Evolutionary conservation across 257 asterid genomes (phyloP).

Genomic region (Buddleja alternifolia): DNA sequence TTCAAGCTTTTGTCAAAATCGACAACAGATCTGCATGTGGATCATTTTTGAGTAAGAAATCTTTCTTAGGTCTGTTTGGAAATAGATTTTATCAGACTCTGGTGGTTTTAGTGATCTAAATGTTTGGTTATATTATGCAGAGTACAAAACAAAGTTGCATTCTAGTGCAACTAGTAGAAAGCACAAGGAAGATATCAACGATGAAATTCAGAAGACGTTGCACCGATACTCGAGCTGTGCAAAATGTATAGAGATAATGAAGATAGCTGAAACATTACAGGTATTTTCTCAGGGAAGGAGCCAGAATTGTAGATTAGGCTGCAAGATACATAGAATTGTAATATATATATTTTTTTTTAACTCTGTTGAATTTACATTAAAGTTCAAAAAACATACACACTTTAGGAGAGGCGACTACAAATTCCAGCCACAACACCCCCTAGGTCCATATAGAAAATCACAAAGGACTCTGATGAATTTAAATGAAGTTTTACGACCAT

Average conservation of each 20-base stretch:
- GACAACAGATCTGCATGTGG: slow-evolving; percentile 14
- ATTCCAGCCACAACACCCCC: too few species aligned
- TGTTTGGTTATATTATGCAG: slow-evolving; percentile 24
- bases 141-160: slow-evolving; percentile 34
- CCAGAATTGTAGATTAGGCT: too few species aligned
- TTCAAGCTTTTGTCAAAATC: slow-evolving; percentile 36
- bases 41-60: slow-evolving; percentile 24
- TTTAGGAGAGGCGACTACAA: too few species aligned
- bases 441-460: too few species aligned
- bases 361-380: too few species aligned
- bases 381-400: too few species aligned
- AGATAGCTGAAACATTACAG: slow-evolving; percentile 42
- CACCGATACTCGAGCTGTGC: slow-evolving; percentile 27
- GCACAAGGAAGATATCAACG: slow-evolving; percentile 39
- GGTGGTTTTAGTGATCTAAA: neutral
- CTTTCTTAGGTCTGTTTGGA: neutral
- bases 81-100: neutral
- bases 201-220: slow-evolving; percentile 33
- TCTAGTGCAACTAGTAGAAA: slow-evolving; percentile 46
- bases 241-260: slow-evolving; percentile 33
- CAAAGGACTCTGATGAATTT: too few species aligned
- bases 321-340: too few species aligned
- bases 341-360: too few species aligned
- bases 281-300: slow-evolving; percentile 14
- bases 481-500: neutral